Evolutionary conservation across 2,329 filamentous ascomycete genomes (phyloP).

Genomic region (Talaromyces marneffei): DNA sequence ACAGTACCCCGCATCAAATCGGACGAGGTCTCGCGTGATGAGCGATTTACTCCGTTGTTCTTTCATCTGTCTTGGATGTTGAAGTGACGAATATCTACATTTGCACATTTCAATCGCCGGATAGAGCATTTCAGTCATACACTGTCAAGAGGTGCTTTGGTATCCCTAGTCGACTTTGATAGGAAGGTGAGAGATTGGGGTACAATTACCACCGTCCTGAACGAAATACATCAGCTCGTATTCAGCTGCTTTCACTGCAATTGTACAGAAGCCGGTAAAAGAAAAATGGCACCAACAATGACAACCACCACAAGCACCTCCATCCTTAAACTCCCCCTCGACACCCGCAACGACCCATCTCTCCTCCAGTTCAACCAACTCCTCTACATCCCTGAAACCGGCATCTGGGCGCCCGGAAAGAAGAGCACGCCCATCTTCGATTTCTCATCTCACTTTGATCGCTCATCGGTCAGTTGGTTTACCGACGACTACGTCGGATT

Average conservation of each 20-base stretch:
- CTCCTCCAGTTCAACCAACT: constrained; percentile 11
- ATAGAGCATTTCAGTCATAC: not conserved
- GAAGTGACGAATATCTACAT: not conserved
- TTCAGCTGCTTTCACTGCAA: not conserved
- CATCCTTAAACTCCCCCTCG: constrained; percentile 10
- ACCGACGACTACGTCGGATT: constrained; percentile 11
- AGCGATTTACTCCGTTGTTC: not conserved
- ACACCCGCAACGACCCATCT: constrained; percentile 9
- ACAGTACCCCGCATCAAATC: constrained; percentile 1
- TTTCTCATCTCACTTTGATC: constrained; percentile 8
- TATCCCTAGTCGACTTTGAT: not conserved
- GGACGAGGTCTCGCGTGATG: not conserved
- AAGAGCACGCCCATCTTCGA: constrained; percentile 12
- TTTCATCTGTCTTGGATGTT: not conserved
- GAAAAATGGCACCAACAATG: constrained; percentile 9
- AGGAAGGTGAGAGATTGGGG: not conserved
- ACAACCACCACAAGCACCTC: constrained; percentile 1
- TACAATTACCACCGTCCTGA: not conserved
- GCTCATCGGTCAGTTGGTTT: constrained; percentile 8
- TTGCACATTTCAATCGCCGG: no score
- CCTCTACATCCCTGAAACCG: constrained; percentile 12
- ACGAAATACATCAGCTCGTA: not conserved
- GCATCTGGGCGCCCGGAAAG: constrained; percentile 13
- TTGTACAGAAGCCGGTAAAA: not conserved
- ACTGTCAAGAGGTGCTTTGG: not conserved